phyloP scores from a whole-genome alignment of 1,284 basidiomycete genomes.

The Microbotryum lychnidis-dioicae region DNA sequence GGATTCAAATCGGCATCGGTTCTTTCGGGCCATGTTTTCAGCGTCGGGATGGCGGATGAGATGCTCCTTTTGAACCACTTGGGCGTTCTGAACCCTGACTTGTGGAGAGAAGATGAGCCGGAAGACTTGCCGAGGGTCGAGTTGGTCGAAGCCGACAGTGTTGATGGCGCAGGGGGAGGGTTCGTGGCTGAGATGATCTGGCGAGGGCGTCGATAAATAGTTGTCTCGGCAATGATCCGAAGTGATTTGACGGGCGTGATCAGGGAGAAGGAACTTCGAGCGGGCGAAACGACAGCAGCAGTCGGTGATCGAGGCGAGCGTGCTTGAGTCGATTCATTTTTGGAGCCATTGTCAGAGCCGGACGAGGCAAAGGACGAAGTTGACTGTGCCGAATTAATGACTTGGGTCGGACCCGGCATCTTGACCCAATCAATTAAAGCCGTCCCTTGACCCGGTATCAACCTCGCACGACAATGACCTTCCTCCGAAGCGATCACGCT shows the following conservation, averaged over 20 bases:
- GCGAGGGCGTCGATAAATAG: conserved; percentile 5
- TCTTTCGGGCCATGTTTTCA: too few species aligned
- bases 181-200: not conserved
- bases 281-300: not conserved
- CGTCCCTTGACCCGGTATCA: not conserved
- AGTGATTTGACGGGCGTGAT: not conserved
- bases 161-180: not conserved
- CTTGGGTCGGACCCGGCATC: too few species aligned
- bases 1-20: too few species aligned
- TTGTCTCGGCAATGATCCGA: conserved; percentile 3
- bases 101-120: not conserved
- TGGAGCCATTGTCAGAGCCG: too few species aligned
- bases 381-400: too few species aligned
- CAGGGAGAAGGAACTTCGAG: not conserved
- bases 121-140: too few species aligned
- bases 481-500: not conserved
- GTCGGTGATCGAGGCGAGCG: too few species aligned
- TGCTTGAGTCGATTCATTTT: not conserved
- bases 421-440: conserved; percentile 1
- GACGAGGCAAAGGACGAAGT: too few species aligned
- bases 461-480: not conserved
- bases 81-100: conserved; percentile 1
- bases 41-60: too few species aligned
- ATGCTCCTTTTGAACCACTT: conserved; percentile 5
- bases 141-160: not conserved